Base-by-base conservation (phyloP, 176 grass and related monocot species). In the Aegilops sharonensis region DNA sequence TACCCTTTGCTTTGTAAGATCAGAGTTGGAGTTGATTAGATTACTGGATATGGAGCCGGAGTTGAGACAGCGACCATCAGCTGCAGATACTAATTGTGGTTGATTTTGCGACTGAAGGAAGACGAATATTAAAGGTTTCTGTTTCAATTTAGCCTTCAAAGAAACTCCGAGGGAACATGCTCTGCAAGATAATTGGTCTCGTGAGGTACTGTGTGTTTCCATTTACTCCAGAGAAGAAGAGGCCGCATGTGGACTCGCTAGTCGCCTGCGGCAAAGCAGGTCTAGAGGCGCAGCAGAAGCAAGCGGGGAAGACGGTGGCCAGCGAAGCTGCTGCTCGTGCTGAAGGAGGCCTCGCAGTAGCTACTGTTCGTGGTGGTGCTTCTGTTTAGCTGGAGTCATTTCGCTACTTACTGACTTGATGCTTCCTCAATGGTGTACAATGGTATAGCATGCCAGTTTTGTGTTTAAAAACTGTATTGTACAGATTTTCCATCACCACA, bases 151-250 rank as follows among this genome's bases (percentile, higher is more conserved):
- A 37, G 36, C 7, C 42, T 45, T 45, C 42, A 45, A 45, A 45
- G 42, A 11, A 84, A 39, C 17, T 0, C 0, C 6, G 75, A 61
- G 4, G 1, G 0, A 2, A 18, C 23, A 10, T 75, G 37, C 0
- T 75, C 37, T 3, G 20, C 75, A 31, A 84, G 23, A 31, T 84
- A 64, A 57, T 39, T 24, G 42, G 9, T 43, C 3, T 43, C 42
- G 11, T 45, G 3, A 45, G 43, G 9, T 45, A 45, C 40, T 43
- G 40, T 43, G 3, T 43, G 40, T 43, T 43, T 43, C 40, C 11
- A 0, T 43, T 43, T 61, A 61, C 21, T 59, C 1, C 20, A 61
- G 21, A 23, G 59, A 61, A 43, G 40, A 2, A 11, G 40, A 43
- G 40, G 8, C 32, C 32, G 32, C 32, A 34, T 3, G 32, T 34